Conservation (phyloP, 805 yeast species). For the Grigorovia transvaalensis region DNA sequence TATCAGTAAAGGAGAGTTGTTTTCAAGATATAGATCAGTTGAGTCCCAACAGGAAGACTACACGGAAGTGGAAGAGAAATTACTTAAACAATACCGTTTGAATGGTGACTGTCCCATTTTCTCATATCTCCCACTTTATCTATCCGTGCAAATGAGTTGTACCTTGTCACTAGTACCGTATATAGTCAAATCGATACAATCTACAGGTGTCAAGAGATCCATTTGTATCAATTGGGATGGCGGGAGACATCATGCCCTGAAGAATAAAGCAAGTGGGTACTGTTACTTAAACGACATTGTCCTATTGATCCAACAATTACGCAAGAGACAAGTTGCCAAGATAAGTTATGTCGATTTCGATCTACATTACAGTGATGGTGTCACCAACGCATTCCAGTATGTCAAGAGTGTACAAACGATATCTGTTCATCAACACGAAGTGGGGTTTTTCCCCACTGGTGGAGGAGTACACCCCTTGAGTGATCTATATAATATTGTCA, state of each 20-base stretch:
- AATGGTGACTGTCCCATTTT: constrained; percentile 57
- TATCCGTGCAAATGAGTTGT: constrained; percentile 43
- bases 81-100: constrained; percentile 34
- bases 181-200: constrained; percentile 26
- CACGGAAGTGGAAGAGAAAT: background rate
- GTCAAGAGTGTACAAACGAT: constrained; percentile 48
- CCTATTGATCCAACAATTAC: constrained; percentile 40
- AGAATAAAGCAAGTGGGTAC: constrained; percentile 51
- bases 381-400: constrained; percentile 50
- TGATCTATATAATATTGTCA: constrained; percentile 33
- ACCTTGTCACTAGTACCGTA: constrained; percentile 38
- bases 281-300: constrained; percentile 67
- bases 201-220: constrained; percentile 11
- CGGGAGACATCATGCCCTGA: constrained; percentile 62
- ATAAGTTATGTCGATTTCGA: constrained; percentile 62
- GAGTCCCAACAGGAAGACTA: background rate
- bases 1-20: background rate
- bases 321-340: constrained; percentile 31
- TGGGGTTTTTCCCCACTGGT: constrained; percentile 68
- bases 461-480: constrained; percentile 37
- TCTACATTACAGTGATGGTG: constrained; percentile 77
- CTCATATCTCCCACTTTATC: constrained; percentile 42
- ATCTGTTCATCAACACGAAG: constrained; percentile 53
- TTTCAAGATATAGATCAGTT: background rate
- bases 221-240: constrained; percentile 67